Percentiles rank a stretch among this genome's conserved stretches.
These are phyloP conservation scores for Hymenoscyphus fructigenus DNA, from an alignment of 2,329 filamentous ascomycete genomes.

Conservation along the genomic window DNA sequence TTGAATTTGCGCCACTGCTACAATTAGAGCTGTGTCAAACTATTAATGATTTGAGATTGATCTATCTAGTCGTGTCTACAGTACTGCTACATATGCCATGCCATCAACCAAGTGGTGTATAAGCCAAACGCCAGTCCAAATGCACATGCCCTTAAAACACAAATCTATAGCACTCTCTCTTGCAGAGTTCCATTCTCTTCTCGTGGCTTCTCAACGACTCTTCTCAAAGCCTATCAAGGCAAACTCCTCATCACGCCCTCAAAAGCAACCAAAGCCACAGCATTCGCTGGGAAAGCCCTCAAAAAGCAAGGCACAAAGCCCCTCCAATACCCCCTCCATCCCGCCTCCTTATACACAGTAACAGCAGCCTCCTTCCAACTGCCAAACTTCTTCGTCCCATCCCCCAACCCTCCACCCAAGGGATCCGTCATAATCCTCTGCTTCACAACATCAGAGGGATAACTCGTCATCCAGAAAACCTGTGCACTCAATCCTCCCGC, in stretches of 20 bases:
- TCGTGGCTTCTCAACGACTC: no score
- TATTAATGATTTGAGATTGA: neutral
- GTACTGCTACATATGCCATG: neutral
- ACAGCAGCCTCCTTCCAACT: constrained; percentile 78
- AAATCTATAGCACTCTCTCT: neutral
- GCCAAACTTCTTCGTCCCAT: constrained; percentile 66
- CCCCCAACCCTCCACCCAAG: constrained; percentile 66
- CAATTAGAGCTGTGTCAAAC: neutral
- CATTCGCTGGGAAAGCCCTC: constrained; percentile 93
- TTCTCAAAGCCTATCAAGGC: constrained; percentile 22
- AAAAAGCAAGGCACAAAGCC: constrained; percentile 94
- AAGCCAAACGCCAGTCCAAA: neutral
- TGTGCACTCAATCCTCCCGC: constrained; percentile 91
- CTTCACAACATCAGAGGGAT: constrained; percentile 92
- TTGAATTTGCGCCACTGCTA: no score
- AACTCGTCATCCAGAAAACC: constrained; percentile 90
- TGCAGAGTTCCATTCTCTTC: neutral
- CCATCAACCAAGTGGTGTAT: neutral
- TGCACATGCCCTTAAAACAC: neutral
- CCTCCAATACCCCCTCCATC: constrained; percentile 82
- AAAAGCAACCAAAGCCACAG: constrained; percentile 88
- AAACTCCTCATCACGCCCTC: constrained; percentile 81
- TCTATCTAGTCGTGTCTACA: neutral
- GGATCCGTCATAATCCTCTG: constrained; percentile 97
- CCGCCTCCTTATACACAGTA: constrained; percentile 73